Base-by-base conservation (phyloP, 2,329 filamentous ascomycete species). In the Venturia asperata region DNA sequence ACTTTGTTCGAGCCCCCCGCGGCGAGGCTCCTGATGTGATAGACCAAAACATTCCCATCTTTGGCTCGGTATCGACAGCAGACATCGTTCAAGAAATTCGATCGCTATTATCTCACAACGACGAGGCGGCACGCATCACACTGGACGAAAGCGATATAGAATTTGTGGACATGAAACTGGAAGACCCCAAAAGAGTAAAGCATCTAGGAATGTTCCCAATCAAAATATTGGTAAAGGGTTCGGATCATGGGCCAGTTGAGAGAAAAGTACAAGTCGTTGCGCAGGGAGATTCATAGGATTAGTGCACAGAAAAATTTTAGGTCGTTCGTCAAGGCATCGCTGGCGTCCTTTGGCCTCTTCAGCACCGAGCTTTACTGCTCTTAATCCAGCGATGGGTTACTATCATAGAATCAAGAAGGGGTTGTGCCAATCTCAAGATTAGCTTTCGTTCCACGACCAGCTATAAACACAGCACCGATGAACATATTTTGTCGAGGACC, bases 11-110 rank as follows among this genome's bases (percentile, higher is more conserved):
- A 67, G 37, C 49, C 17, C 11, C 45, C 65, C 30, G 61, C 65
- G 58, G 64, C 63, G 24, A 63, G 65, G 39, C 55, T 11, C 43
- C 61, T 64, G 61, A 49, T 63, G 47, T 64, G 42, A 24, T 60
- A 61, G 24, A 67, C 66, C 17, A 66, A 19, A 64, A 66, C 27
- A 72, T 73, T 24, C 74, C 75, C 19, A 83, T 82, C 61, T 81
- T 82, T 68, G 83, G 83, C 34, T 82, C 81, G 3, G 82, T 86
- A 4, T 80, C 81, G n/a, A 79, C 78, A 9, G 72, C 75, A 30
- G 83, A 86, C 70, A 75, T 86, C 64, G 77, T 77, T 9, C 71
- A 74, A 19, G 79, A 77, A 30, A 76, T 85, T 65, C 79, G 77
- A 66, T 76, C 76, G 52, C 76, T 79, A 30, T 73, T 85, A 68